These are phyloP conservation scores for Rosa multiflora DNA, from an alignment of 306 rosid species.

Conservation along the genomic window DNA sequence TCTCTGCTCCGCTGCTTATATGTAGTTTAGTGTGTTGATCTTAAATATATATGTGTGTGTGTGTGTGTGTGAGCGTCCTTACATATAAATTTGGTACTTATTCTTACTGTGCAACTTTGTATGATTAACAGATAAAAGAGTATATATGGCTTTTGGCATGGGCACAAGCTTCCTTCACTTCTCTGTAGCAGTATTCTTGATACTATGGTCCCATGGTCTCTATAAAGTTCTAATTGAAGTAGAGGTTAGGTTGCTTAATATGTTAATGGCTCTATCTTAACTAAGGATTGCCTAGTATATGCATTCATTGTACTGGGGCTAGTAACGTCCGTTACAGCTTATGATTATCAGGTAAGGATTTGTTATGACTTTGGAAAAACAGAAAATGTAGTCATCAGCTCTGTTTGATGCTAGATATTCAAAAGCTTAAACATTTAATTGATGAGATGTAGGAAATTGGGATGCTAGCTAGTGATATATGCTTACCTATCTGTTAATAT, in stretches of 20 bases:
- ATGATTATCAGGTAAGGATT: conserved; percentile 78
- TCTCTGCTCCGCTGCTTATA: background rate
- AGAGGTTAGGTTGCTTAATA: too few species aligned
- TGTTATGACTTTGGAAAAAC: background rate
- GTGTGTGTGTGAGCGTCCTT: background rate
- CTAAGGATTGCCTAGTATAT: conserved; percentile 69
- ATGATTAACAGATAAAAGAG: conserved; percentile 82
- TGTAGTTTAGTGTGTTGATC: background rate
- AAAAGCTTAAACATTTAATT: too few species aligned
- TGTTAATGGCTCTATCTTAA: conserved; percentile 14
- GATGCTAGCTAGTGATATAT: too few species aligned
- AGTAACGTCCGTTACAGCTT: conserved; percentile 62
- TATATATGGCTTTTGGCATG: conserved; percentile 71
- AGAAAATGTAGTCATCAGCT: too few species aligned
- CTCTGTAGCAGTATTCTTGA: conserved; percentile 78
- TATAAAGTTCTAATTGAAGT: too few species aligned
- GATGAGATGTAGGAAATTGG: too few species aligned
- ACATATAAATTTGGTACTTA: background rate
- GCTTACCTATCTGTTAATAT: too few species aligned
- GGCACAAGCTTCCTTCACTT: conserved; percentile 91
- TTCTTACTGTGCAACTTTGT: conserved; percentile 26
- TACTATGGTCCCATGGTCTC: too few species aligned
- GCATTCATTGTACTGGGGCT: conserved; percentile 58
- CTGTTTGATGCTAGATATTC: too few species aligned
- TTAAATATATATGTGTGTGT: background rate